phyloP scores from a whole-genome alignment of 1,139 yeast species.

The Kluyveromyces sp. region DNA sequence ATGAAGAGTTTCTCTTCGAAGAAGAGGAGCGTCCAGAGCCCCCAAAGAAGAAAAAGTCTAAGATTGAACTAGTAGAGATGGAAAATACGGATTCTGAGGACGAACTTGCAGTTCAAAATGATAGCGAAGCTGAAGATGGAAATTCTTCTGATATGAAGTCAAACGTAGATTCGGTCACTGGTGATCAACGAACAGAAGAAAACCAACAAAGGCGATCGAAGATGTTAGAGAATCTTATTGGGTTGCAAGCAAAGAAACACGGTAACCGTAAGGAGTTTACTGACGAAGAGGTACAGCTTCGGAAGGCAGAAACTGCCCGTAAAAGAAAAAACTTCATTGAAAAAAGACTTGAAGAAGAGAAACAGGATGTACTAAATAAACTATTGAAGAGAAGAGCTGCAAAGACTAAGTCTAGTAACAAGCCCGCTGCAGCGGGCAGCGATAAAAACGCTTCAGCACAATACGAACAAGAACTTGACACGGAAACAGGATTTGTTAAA shows the following conservation, averaged over 20 bases:
- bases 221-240: conserved; percentile 21
- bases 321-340: conserved; percentile 80
- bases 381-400: conserved; percentile 76
- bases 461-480: conserved; percentile 33
- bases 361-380: conserved; percentile 81
- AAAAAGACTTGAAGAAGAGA: conserved; percentile 83
- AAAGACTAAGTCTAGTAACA: conserved; percentile 38
- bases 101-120: neutral
- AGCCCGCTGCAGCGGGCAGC: neutral
- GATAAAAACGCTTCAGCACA: conserved; percentile 29
- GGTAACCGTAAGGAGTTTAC: conserved; percentile 37
- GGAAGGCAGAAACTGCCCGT: conserved; percentile 84
- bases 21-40: conserved; percentile 8
- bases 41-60: conserved; percentile 19
- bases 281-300: conserved; percentile 74
- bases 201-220: conserved; percentile 15
- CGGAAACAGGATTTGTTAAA: conserved; percentile 26
- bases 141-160: neutral
- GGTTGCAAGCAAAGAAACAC: conserved; percentile 20
- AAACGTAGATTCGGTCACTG: neutral
- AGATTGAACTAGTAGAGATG: conserved; percentile 22
- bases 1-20: conserved; percentile 3
- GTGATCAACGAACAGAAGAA: neutral
- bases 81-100: neutral
- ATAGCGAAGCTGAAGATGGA: conserved; percentile 13